Percentiles rank a stretch among this genome's conserved stretches.
These are phyloP conservation scores for Nyctanthes arbortristis DNA, from an alignment of 257 asterid species.

Conservation along the genomic window DNA sequence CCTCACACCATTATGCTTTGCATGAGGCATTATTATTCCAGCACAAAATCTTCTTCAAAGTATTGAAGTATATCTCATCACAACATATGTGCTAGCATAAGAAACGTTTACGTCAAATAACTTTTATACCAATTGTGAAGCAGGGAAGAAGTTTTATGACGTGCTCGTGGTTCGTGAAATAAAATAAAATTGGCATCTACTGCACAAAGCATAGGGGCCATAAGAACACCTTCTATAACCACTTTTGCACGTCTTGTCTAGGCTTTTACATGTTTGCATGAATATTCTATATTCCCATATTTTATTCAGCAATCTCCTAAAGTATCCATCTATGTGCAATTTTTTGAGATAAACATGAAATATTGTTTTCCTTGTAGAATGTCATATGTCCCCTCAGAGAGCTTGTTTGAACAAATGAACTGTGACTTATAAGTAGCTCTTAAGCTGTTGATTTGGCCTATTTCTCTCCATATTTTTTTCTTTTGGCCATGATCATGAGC, in stretches of 20 bases:
- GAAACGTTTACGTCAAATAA: not conserved
- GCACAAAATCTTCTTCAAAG: not conserved
- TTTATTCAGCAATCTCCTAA: not conserved
- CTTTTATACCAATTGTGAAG: too few relatives aligned
- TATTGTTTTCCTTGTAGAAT: not conserved
- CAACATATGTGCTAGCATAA: not conserved
- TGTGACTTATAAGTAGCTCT: too few relatives aligned
- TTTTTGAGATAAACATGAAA: not conserved
- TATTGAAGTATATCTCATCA: not conserved
- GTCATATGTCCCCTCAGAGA: not conserved
- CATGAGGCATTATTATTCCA: not conserved
- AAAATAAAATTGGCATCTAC: not conserved
- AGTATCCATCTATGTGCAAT: not conserved
- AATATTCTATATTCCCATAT: not conserved
- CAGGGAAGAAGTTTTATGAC: not conserved
- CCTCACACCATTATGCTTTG: not conserved
- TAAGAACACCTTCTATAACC: not conserved
- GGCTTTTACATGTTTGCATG: not conserved
- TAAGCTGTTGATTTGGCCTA: too few relatives aligned
- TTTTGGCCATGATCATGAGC: too few relatives aligned
- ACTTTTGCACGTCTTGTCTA: not conserved
- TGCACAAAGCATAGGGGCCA: not conserved
- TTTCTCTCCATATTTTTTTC: too few relatives aligned
- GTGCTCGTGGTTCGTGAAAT: not conserved
- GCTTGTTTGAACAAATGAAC: too few relatives aligned